Base-by-base conservation (phyloP, 495 filamentous ascomycete species). In the Penicillium samsonianum region DNA sequence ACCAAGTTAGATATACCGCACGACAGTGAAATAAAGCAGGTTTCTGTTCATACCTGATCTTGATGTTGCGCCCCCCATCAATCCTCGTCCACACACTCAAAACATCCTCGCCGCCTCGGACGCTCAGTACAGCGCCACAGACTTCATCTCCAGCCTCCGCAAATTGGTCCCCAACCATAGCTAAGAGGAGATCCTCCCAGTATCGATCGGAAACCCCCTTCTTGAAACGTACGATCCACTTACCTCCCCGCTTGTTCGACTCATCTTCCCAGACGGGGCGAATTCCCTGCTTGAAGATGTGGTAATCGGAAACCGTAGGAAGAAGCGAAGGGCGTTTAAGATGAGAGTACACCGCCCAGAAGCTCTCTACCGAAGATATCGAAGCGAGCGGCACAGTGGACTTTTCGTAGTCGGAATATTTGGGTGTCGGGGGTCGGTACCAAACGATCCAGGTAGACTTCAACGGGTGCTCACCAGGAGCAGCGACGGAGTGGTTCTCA, bases 201-300 rank as follows among this genome's bases (percentile, higher is more conserved):
- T 96, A 98, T 41, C 95, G 87, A 73, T 97, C 95, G 12, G 90
- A 88, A 20, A 98, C 90, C 25, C 94, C 94, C 79, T 98, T 98
- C 83, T 93, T 96, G 65, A 98, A 74, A 63, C 93, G 79, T 67
- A 98, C 86, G 50, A 96, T 90, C 92, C 93, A 98, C 78, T 98
- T 98, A 26, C 94, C 94, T 50, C 94, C 94, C 51, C 85, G 83
- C 76, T 90, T 96, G 75, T 98, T 98, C 63, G 93, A 91, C 50
- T 96, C 90, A 65, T 98, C 94, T 74, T 98, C 94, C 94, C 94
- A 98, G 67, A 98, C 94, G 37, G 94, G 94, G 57, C 94, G 86
- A 28, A 98, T 92, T 46, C 92, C 95, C 67, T 95, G 91, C 79
- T 94, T 95, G 78, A 98, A 98, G 51, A 98, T 87, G 70, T 98